A percentile compares a stretch with the other conserved stretches of the same genome.
These are phyloP conservation scores for Nymphaea thermarum DNA, from an alignment of 164 flowering plant species.

Conservation along the genomic window DNA sequence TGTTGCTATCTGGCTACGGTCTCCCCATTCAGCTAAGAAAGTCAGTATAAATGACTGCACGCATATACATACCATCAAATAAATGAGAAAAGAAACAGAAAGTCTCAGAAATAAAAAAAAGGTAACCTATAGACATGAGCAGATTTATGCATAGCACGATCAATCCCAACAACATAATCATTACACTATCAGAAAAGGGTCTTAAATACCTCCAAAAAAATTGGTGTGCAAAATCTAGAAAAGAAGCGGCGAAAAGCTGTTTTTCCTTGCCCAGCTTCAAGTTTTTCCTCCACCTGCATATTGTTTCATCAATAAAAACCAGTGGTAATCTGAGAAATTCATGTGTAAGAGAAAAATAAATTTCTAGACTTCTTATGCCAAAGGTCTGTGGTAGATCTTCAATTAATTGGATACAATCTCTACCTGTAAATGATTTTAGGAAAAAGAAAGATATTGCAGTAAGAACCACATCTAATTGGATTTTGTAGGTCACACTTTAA, in stretches of 20 bases:
- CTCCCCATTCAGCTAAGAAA: slow-evolving; percentile 98
- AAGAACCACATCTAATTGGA: too few species aligned
- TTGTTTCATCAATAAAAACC: not conserved
- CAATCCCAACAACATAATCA: too few species aligned
- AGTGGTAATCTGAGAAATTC: not conserved
- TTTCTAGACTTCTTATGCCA: not conserved
- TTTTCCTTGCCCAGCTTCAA: slow-evolving; percentile 87
- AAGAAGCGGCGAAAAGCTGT: slow-evolving; percentile 66
- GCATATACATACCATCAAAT: slow-evolving; percentile 10
- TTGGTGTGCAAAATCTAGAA: slow-evolving; percentile 93
- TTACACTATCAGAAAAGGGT: not conserved
- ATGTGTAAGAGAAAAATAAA: too few species aligned
- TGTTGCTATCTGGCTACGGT: slow-evolving; percentile 99
- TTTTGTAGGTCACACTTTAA: too few species aligned
- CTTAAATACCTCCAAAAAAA: slow-evolving; percentile 71
- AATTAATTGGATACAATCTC: too few species aligned
- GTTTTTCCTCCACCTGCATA: slow-evolving; percentile 87
- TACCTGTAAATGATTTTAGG: too few species aligned
- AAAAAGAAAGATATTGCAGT: too few species aligned
- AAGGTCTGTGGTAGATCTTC: not conserved
- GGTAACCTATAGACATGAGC: too few species aligned
- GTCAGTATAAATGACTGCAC: slow-evolving; percentile 92
- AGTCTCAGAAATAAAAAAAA: not conserved
- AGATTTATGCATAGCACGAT: too few species aligned
- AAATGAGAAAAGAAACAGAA: not conserved